phyloP scores from a whole-genome alignment of 306 rosid species.

The Sicyos edulis region DNA sequence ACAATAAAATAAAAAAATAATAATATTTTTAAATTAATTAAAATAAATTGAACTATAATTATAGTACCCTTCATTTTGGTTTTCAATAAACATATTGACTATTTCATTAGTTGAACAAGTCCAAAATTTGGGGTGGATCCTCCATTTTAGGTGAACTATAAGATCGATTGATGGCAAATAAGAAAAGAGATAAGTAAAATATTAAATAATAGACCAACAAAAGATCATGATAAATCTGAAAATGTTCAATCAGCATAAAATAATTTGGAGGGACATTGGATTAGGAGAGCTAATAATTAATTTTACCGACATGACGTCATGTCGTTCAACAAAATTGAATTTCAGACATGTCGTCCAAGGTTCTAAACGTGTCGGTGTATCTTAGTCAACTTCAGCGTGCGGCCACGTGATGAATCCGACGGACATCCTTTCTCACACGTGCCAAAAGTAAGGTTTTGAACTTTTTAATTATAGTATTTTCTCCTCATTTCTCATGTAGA shows the following conservation, averaged over 20 bases:
- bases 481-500: background rate
- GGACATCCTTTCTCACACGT: background rate
- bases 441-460: background rate
- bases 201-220: no score
- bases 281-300: constrained; percentile 1
- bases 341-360: constrained; percentile 1
- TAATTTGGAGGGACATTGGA: background rate
- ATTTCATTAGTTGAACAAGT: no score
- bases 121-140: no score
- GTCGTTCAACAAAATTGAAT: constrained; percentile 3
- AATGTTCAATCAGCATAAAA: background rate
- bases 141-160: no score
- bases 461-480: background rate
- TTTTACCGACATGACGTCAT: constrained; percentile 11
- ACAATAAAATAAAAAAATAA: no score
- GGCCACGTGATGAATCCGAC: constrained; percentile 7
- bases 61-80: background rate
- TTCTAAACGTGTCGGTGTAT: constrained; percentile 6
- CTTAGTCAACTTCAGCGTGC: background rate
- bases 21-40: background rate
- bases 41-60: background rate
- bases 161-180: no score
- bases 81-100: background rate
- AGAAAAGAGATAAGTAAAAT: no score
- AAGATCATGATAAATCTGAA: background rate